A percentile compares a stretch with the other conserved stretches of the same genome.
phyloP scores from a whole-genome alignment of 1,284 basidiomycete species.

The Taiwanofungus camphoratus region DNA sequence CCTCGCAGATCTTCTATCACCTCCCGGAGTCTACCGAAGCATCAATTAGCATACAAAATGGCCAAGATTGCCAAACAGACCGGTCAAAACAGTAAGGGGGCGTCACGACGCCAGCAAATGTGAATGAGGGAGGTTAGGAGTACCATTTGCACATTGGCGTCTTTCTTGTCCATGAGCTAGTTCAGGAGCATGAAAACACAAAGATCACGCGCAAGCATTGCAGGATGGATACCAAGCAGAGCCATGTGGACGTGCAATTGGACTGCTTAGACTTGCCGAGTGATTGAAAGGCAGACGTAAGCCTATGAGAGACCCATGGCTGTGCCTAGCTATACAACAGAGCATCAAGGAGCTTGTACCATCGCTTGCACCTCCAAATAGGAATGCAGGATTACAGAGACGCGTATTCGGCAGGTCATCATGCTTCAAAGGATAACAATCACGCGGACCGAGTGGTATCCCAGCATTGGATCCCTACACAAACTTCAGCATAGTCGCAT shows the following conservation, averaged over 20 bases:
- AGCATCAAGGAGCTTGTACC: constrained; percentile 7
- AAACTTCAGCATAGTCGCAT: background rate
- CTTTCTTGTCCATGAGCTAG: constrained; percentile 11
- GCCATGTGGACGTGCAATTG: constrained; percentile 20
- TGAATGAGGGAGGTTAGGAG: constrained; percentile 10
- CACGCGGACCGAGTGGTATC: background rate
- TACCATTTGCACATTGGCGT: constrained; percentile 1
- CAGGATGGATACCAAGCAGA: constrained; percentile 22
- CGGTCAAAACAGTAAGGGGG: constrained; percentile 13
- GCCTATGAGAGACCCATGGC: constrained; percentile 17
- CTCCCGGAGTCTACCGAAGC: background rate
- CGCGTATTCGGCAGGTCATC: constrained; percentile 1
- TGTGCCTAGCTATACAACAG: constrained; percentile 14
- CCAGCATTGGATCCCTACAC: constrained; percentile 12
- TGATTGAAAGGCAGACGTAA: constrained; percentile 11
- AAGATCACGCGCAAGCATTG: constrained; percentile 21
- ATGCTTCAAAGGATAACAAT: constrained; percentile 7
- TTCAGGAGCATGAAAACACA: constrained; percentile 18
- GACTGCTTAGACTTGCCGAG: constrained; percentile 9
- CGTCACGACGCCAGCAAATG: constrained; percentile 8
- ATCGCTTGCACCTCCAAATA: constrained; percentile 20
- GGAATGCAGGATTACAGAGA: constrained; percentile 12
- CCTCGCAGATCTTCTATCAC: constrained; percentile 6
- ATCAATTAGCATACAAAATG: background rate
- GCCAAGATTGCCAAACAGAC: constrained; percentile 5